phyloP scores from a whole-genome alignment of 2,329 filamentous ascomycete species.

The Huntiella bhutanensis region DNA sequence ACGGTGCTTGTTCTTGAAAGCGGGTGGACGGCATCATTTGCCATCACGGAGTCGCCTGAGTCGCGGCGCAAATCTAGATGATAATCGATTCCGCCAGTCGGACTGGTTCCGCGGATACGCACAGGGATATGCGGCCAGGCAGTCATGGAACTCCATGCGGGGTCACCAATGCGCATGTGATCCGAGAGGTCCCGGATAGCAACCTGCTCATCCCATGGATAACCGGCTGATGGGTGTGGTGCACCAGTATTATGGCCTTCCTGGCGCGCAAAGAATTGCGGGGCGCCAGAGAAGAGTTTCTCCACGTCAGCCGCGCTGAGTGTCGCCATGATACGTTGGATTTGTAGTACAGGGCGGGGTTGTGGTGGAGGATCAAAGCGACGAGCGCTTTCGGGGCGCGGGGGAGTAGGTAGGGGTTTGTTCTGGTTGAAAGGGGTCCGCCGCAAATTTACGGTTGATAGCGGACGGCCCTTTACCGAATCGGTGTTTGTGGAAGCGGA shows the following conservation, averaged over 20 bases:
- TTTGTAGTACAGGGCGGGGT: constrained; percentile 28
- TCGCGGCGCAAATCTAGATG: constrained; percentile 15
- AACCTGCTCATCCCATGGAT: constrained; percentile 46
- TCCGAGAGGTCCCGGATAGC: constrained; percentile 45
- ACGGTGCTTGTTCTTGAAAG: constrained; percentile 7
- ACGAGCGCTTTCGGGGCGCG: constrained; percentile 19
- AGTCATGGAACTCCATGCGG: constrained; percentile 43
- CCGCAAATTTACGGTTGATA: not conserved
- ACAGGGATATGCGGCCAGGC: constrained; percentile 41
- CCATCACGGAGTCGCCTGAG: constrained; percentile 3
- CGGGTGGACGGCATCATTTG: constrained; percentile 8
- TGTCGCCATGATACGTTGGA: constrained; percentile 40
- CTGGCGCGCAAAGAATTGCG: constrained; percentile 47
- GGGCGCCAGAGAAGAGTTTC: constrained; percentile 57
- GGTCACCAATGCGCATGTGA: constrained; percentile 42
- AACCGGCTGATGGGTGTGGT: constrained; percentile 43
- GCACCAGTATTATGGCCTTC: constrained; percentile 40
- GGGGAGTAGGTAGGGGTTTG: constrained; percentile 38
- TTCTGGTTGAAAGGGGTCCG: constrained; percentile 24
- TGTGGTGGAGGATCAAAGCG: constrained; percentile 21
- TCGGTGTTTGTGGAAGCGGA: not conserved
- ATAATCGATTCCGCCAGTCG: not conserved
- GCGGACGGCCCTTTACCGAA: not conserved
- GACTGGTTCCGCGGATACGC: not conserved
- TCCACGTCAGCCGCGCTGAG: constrained; percentile 42